Conservation (phyloP, 176 grass and related monocot genomes). For the Sorghum bicolor region DNA sequence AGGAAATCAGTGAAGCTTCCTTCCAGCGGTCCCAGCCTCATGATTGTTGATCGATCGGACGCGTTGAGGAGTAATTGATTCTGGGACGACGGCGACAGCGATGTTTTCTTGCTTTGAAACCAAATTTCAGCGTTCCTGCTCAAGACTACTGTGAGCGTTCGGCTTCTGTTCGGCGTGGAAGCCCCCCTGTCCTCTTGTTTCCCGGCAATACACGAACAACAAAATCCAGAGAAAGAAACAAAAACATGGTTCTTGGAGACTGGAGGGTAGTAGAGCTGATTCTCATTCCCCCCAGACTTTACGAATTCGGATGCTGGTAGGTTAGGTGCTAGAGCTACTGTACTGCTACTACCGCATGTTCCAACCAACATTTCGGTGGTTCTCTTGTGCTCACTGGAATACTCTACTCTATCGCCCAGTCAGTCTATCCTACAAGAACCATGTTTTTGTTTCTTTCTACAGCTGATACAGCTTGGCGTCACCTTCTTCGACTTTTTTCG, state of each 20-base stretch:
- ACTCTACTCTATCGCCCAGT: neutral
- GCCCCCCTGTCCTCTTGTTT: neutral
- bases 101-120: neutral
- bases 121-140: neutral
- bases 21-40: neutral
- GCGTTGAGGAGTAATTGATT: too few relatives aligned
- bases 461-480: neutral
- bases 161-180: neutral
- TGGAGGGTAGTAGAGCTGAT: neutral
- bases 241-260: neutral
- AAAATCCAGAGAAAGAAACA: neutral
- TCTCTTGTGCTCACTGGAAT: neutral
- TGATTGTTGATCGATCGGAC: neutral
- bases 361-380: slow-evolving; percentile 16
- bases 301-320: neutral
- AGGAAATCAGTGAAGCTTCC: neutral
- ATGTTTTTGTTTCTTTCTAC: too few relatives aligned
- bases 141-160: too few relatives aligned
- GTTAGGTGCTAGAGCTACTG: neutral
- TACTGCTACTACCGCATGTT: neutral
- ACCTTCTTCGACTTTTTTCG: neutral
- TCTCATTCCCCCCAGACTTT: too few relatives aligned
- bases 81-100: neutral
- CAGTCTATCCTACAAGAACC: neutral
- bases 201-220: neutral